Base-by-base conservation (phyloP, 2,329 filamentous ascomycete species). In the Parastagonospora nodorum region DNA sequence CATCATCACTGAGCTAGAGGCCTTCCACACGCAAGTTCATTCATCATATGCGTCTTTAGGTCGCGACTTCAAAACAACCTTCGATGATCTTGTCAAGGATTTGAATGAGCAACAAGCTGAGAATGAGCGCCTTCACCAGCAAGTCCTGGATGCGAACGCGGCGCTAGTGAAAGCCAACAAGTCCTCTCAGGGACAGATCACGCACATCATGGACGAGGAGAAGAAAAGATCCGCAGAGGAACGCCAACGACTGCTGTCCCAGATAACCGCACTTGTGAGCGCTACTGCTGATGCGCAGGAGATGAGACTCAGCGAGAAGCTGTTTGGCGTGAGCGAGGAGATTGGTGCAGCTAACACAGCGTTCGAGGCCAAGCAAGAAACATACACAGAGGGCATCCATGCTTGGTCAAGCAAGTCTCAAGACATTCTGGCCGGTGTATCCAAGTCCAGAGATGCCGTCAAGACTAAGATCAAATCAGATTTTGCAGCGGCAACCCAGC, bases 381-480 rank as follows among this genome's bases (percentile, higher is more conserved):
- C 82, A 15, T 94, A 94, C 68, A 82, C 82, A 7, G 77, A 84
- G 43, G 86, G 84, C 31, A 91, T 97, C 83, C 84, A 89, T 48
- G 74, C 77, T 1, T 96, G 91, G 92, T 81, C 84, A 41, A 77
- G 81, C 48, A 87, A 84, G 58, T 89, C 92, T 49, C 82, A 82
- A 42, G 78, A 82, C 35, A 81, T 96, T 35, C 77, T 93, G 32
- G 84, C 89, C 15, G 85, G 88, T 27, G 84, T 95, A 14, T 79
- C 86, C 48, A 83, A 82, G 64, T 92, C 90, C 11, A 82, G 89
- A 46, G 91, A 96, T 53, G 82, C 80, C 24, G 77, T 97, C 62
- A 95, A 94, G 79, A 83, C 79, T 4, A 92, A 86, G 76, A 83
- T 97, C 70, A 88, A 94, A 75, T 85, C 89, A 48, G 92, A 97